phyloP scores from a whole-genome alignment of 1,284 basidiomycete genomes.

The Pyrrhoderma lamaoense region DNA sequence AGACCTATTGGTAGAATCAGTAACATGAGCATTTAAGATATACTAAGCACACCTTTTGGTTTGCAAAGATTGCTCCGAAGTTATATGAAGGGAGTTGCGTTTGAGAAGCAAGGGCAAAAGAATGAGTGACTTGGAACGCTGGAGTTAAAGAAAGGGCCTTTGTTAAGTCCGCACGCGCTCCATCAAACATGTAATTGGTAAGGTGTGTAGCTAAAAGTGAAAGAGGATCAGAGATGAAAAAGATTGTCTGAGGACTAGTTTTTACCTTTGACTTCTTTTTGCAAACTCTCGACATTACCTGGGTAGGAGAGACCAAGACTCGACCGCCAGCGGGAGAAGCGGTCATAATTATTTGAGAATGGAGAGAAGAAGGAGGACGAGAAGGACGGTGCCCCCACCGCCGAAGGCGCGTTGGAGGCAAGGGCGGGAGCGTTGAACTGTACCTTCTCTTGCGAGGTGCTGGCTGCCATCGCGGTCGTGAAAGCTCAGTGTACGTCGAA shows the following conservation, averaged over 20 bases:
- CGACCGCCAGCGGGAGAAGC: conserved; percentile 74
- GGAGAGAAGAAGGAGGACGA: conserved; percentile 37
- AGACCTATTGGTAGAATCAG: conserved; percentile 46
- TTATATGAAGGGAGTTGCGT: conserved; percentile 79
- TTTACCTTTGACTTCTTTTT: conserved; percentile 85
- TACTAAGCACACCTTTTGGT: conserved; percentile 53
- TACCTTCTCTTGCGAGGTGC: conserved; percentile 11
- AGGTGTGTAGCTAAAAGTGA: conserved; percentile 70
- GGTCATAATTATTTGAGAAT: conserved; percentile 57
- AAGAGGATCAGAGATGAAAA: conserved; percentile 11
- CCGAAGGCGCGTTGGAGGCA: conserved; percentile 12
- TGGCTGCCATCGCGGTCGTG: conserved; percentile 16
- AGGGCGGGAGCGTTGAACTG: not conserved
- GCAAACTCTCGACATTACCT: conserved; percentile 84
- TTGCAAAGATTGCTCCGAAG: conserved; percentile 92
- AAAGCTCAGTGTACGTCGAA: not conserved
- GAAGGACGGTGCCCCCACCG: conserved; percentile 15
- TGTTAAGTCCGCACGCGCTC: conserved; percentile 90
- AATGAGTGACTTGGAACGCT: conserved; percentile 97
- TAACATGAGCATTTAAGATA: conserved; percentile 14
- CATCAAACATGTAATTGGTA: conserved; percentile 96
- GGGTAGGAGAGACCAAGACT: conserved; percentile 80
- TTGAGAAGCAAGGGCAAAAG: conserved; percentile 83
- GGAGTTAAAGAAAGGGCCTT: conserved; percentile 93
- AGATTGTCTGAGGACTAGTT: conserved; percentile 13